These are phyloP conservation scores for Dactylellina leptospora DNA, from an alignment of 2,329 filamentous ascomycete species.

Conservation along the genomic window DNA sequence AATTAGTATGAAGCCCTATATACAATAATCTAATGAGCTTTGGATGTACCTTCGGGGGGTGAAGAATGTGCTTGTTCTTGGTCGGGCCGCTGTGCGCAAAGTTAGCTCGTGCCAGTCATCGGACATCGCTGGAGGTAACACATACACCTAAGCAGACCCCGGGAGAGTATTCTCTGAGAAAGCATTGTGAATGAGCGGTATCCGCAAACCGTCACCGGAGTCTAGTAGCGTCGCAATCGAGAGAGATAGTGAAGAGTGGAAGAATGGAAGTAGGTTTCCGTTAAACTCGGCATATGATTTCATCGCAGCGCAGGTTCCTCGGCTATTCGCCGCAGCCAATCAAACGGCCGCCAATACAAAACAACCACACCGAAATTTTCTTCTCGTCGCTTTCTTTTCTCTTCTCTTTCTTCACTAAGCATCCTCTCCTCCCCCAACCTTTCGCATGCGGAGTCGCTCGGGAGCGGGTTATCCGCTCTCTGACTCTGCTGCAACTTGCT, in stretches of 20 bases:
- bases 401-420: conserved; percentile 39
- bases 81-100: conserved; percentile 13
- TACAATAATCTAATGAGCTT: conserved; percentile 30
- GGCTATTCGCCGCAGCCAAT: conserved; percentile 51
- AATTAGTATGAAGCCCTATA: conserved; percentile 4
- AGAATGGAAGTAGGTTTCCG: conserved; percentile 16
- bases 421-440: conserved; percentile 54
- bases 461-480: conserved; percentile 48
- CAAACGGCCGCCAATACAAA: conserved; percentile 30
- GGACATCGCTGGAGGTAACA: not conserved
- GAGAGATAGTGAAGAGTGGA: not conserved
- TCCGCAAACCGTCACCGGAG: not conserved
- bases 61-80: conserved; percentile 42
- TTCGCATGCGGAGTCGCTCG: conserved; percentile 31
- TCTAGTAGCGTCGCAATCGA: conserved; percentile 12
- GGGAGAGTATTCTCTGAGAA: conserved; percentile 43
- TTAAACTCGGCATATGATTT: conserved; percentile 49
- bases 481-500: conserved; percentile 43
- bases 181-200: conserved; percentile 32
- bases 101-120: conserved; percentile 10
- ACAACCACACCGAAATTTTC: conserved; percentile 25
- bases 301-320: conserved; percentile 28
- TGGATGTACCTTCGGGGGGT: conserved; percentile 50
- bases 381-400: conserved; percentile 5
- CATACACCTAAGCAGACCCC: conserved; percentile 46